Evolutionary conservation across 1,284 basidiomycete genomes (phyloP).

Genomic region (Hymenochaete sp.): DNA sequence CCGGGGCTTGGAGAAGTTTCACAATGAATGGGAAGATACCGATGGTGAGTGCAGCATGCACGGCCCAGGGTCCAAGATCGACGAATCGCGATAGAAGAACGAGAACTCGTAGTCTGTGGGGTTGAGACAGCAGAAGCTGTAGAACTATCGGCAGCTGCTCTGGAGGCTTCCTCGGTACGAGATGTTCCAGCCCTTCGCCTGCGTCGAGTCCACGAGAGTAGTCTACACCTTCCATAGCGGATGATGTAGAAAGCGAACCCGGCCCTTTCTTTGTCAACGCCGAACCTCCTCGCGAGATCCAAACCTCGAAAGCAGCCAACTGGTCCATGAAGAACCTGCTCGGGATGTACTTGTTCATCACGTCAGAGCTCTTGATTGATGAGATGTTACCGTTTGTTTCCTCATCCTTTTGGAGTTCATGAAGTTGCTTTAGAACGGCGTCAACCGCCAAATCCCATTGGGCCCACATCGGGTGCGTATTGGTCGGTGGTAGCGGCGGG

Average conservation of each 20-base stretch:
- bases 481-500: slow-evolving; percentile 86
- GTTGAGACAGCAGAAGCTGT: slow-evolving; percentile 93
- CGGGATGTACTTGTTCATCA: slow-evolving; percentile 68
- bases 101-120: slow-evolving; percentile 89
- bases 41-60: slow-evolving; percentile 94
- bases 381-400: slow-evolving; percentile 27
- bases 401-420: slow-evolving; percentile 70
- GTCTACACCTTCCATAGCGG: slow-evolving; percentile 7
- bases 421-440: slow-evolving; percentile 88
- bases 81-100: slow-evolving; percentile 97
- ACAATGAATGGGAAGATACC: slow-evolving; percentile 99
- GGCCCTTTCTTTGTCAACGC: slow-evolving; percentile 72
- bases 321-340: slow-evolving; percentile 96
- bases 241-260: slow-evolving; percentile 38
- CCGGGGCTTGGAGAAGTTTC: slow-evolving; percentile 90
- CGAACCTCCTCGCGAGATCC: slow-evolving; percentile 88
- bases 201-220: slow-evolving; percentile 19
- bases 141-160: slow-evolving; percentile 97
- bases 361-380: slow-evolving; percentile 35
- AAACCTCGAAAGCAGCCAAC: slow-evolving; percentile 95
- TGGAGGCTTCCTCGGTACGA: slow-evolving; percentile 82
- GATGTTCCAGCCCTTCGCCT: slow-evolving; percentile 39
- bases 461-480: slow-evolving; percentile 93
- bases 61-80: slow-evolving; percentile 97
- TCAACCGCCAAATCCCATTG: slow-evolving; percentile 98